These are phyloP conservation scores for Globisporangium solare DNA, from an alignment of 352 stramenopile genomes.

Conservation along the genomic window DNA sequence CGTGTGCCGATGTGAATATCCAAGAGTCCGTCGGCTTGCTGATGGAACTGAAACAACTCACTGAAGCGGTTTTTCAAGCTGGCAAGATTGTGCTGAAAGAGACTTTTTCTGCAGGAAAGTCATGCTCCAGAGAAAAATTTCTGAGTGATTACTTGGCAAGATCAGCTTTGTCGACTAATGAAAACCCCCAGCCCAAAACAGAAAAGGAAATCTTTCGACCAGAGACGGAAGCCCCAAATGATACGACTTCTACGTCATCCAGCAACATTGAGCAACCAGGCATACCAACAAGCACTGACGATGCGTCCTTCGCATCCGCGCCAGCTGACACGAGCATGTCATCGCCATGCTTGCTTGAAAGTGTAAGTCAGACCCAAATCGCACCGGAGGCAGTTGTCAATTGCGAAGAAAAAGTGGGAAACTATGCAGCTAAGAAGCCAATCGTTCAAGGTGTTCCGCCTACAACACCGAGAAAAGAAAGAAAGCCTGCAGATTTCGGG, in stretches of 20 bases:
- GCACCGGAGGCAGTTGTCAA: neutral
- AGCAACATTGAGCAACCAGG: neutral
- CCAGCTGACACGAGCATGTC: constrained; percentile 9
- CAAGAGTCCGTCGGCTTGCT: neutral
- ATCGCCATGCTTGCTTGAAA: constrained; percentile 11
- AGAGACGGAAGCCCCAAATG: neutral
- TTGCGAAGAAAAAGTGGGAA: neutral
- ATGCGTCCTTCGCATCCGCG: neutral
- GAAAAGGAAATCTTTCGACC: neutral
- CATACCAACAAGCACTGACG: neutral
- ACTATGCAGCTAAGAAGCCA: neutral
- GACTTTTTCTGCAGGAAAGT: neutral
- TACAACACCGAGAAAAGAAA: constrained; percentile 6
- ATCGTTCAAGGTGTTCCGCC: neutral
- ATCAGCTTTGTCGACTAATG: neutral
- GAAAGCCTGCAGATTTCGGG: neutral
- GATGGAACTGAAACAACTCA: constrained; percentile 2
- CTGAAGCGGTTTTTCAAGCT: neutral
- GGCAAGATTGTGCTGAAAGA: constrained; percentile 1
- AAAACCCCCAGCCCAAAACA: neutral
- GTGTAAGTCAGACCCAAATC: neutral
- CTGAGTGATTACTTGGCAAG: neutral
- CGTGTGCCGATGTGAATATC: neutral
- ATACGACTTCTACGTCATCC: neutral
- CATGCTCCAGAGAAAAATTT: neutral